Evolutionary conservation across 2,329 filamentous ascomycete species (phyloP), one percentile per base, ranked within the genome.

Genomic region (Bipolaris victoriae): DNA sequence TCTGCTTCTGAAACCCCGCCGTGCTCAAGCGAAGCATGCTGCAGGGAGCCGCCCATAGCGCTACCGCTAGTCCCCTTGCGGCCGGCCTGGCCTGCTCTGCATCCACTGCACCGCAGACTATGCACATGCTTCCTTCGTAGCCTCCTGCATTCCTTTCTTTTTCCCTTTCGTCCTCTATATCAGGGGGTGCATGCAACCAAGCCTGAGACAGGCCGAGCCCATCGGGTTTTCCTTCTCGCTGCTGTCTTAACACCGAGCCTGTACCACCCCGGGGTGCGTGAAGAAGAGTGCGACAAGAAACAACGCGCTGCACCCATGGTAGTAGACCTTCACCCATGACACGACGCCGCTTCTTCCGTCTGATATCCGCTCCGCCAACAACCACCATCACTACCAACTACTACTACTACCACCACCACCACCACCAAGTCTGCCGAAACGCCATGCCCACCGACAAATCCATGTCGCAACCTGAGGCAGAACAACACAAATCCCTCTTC

Each of bases 21-120:
- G 33, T 39, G 39, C 40, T 55, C 51, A 55, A 55, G 51, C 55
- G 46, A 55, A 37, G 47, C 41, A 40, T 41, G n/a, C 55, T 58
- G 55, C 55, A 58, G 55, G 55, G 55, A 50, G 55, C 55, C 55
- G 55, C 55, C 52, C 44, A 58, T 58, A 35, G 50, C 31, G 44
- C 50, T 24, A 20, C 44, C 31, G 36, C 55, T 54, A 53, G 31
- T 31, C 22, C 37, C 35, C 45, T 29, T 20, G 18, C n/a, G 48
- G 29, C 31, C n/a, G 24, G 49, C 53, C 53, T 37, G 43, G 40
- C 54, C 51, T 54, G 18, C 37, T 20, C n/a, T 16, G n/a, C n/a
- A 39, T 18, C n/a, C 37, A 40, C 37, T 39, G 37, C 15, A 39
- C 9, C 37, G 16, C 36, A 11, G 5, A 3, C 9, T 10, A 29